Evolutionary conservation across 1,139 yeast species (phyloP).

Genomic region (Pneumocystis wakefieldiae): DNA sequence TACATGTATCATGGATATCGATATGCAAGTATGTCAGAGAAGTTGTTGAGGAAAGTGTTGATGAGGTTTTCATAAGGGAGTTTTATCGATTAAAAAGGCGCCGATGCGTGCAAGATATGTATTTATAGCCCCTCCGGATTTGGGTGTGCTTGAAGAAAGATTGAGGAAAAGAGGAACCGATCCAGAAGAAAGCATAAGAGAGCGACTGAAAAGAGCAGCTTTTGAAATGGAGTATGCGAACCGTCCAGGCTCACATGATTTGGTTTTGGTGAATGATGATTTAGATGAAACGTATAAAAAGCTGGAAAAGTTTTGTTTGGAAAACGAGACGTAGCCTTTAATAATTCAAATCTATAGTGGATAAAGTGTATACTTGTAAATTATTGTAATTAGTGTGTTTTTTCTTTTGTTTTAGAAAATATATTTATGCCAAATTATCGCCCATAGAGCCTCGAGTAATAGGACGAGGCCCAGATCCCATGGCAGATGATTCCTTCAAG

Average conservation of each 20-base stretch:
- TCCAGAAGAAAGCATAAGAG: constrained; percentile 64
- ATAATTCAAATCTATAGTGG: neutral
- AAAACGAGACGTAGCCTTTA: constrained; percentile 8
- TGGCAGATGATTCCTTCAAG: constrained; percentile 49
- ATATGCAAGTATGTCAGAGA: constrained; percentile 48
- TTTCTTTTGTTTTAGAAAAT: neutral
- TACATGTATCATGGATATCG: constrained; percentile 85
- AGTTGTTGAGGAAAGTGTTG: neutral
- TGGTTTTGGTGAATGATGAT: constrained; percentile 76
- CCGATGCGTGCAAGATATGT: constrained; percentile 70
- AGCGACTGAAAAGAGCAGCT: constrained; percentile 72
- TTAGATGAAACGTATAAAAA: constrained; percentile 75
- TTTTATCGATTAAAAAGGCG: constrained; percentile 71
- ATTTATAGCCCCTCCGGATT: constrained; percentile 84
- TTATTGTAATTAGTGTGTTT: neutral
- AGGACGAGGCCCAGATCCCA: constrained; percentile 2
- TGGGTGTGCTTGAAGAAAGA: constrained; percentile 58
- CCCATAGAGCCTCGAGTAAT: constrained; percentile 2
- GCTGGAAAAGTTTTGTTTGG: constrained; percentile 58
- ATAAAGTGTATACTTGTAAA: neutral
- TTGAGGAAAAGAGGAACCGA: constrained; percentile 88
- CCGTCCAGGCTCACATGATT: constrained; percentile 80
- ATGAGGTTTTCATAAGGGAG: constrained; percentile 36
- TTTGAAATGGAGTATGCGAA: constrained; percentile 79
- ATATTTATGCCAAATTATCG: neutral